A percentile compares a stretch with the other conserved stretches of the same genome.
Conservation (phyloP, 2,329 filamentous ascomycete genomes). For the Lanzia echinophila region DNA sequence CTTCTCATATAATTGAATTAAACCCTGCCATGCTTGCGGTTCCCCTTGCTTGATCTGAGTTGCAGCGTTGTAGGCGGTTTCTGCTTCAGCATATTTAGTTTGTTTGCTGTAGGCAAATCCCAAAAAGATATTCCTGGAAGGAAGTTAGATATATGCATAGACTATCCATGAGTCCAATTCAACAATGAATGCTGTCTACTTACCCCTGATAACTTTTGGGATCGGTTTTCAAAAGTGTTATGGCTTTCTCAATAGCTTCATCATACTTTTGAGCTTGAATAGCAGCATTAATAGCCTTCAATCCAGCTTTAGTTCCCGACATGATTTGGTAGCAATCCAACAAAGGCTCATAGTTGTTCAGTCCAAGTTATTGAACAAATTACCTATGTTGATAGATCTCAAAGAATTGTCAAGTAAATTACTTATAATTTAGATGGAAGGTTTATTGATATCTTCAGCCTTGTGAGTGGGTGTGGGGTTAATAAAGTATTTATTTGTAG, state of each 20-base stretch:
- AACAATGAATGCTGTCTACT: conserved; percentile 28
- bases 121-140: conserved; percentile 67
- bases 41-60: conserved; percentile 66
- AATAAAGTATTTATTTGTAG: no score
- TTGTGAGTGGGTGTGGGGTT: no score
- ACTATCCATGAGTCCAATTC: not conserved
- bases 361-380: no score
- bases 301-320: conserved; percentile 53
- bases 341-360: not conserved
- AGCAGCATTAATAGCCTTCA: conserved; percentile 75
- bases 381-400: no score
- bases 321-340: conserved; percentile 13
- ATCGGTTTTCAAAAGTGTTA: conserved; percentile 64
- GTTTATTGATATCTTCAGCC: no score
- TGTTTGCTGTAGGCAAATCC: conserved; percentile 80
- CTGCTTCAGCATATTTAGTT: conserved; percentile 63
- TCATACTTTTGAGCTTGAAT: conserved; percentile 75
- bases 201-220: conserved; percentile 76
- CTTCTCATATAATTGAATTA: conserved; percentile 79
- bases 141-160: conserved; percentile 1
- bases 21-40: conserved; percentile 82
- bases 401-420: no score
- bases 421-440: no score
- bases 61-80: conserved; percentile 68
- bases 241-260: conserved; percentile 63